A percentile compares a stretch with the other conserved stretches of the same genome.
Conservation (phyloP, 2,329 filamentous ascomycete genomes). For the Kalaharituber pfeilii region DNA sequence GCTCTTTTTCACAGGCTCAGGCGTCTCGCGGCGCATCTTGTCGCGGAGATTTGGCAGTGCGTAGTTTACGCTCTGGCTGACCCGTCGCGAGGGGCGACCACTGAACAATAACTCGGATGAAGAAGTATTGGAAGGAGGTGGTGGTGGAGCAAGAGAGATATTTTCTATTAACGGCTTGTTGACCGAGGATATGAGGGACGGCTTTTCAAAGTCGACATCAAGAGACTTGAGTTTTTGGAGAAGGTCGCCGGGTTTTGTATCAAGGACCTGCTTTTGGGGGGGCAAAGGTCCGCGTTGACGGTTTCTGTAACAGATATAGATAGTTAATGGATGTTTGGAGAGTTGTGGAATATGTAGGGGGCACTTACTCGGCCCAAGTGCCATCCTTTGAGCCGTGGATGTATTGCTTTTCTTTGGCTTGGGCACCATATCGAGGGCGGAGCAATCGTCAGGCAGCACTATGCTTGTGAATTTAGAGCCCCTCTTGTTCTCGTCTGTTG, state of each 20-base stretch:
- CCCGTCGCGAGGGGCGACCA: slow-evolving; percentile 49
- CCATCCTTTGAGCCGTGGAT: not conserved
- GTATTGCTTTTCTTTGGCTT: not conserved
- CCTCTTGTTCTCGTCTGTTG: not conserved
- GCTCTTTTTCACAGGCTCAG: not conserved
- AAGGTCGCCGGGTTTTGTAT: not conserved
- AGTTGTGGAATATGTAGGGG: not conserved
- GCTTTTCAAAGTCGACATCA: not conserved
- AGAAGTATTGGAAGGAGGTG: not conserved
- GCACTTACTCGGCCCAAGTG: not conserved
- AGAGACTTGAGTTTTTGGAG: not conserved
- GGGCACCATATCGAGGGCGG: not conserved
- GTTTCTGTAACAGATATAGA: not conserved
- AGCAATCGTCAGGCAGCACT: not conserved
- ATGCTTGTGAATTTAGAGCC: too few species aligned
- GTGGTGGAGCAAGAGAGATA: not conserved
- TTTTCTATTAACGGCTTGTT: not conserved
- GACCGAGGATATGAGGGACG: too few species aligned
- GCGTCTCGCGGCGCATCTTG: slow-evolving; percentile 58
- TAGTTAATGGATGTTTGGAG: not conserved
- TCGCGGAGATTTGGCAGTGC: slow-evolving; percentile 64
- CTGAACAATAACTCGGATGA: not conserved
- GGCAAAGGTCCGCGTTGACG: not conserved
- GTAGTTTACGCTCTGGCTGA: slow-evolving; percentile 52
- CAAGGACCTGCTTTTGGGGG: not conserved